phyloP scores from a whole-genome alignment of 1,284 basidiomycete species.

The Ganoderma boninense region DNA sequence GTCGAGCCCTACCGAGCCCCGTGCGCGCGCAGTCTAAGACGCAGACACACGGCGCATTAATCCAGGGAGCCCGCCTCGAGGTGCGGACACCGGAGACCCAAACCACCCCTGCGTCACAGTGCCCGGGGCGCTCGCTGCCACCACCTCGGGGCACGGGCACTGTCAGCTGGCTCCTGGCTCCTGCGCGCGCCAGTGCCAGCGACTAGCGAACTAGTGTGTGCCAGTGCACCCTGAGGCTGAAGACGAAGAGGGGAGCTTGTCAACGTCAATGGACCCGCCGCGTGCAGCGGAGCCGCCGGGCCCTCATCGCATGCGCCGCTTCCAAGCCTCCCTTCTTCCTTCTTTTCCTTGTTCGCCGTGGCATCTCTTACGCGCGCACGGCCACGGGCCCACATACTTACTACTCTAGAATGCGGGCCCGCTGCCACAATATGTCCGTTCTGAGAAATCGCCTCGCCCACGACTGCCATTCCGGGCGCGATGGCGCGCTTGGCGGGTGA shows the following conservation, averaged over 20 bases:
- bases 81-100: not conserved
- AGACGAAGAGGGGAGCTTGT: not conserved
- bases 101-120: too few species aligned
- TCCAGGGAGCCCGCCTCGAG: not conserved
- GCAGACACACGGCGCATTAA: not conserved
- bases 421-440: constrained; percentile 23
- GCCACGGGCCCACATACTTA: too few species aligned
- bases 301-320: not conserved
- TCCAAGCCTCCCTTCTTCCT: not conserved
- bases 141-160: not conserved
- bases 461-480: not conserved
- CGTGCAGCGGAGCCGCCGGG: not conserved
- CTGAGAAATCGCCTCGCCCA: constrained; percentile 10
- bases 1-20: not conserved
- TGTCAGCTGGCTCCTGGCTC: too few species aligned
- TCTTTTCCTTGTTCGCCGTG: too few species aligned
- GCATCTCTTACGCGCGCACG: too few species aligned
- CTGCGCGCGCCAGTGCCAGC: too few species aligned
- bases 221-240: not conserved
- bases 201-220: too few species aligned
- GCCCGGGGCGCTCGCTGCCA: too few species aligned
- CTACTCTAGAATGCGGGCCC: not conserved
- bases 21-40: not conserved
- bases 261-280: not conserved
- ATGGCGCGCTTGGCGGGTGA: not conserved